Percentiles rank a stretch among this genome's conserved stretches.
Conservation (phyloP, 177 flowering plant genomes). For the Vitis hybrid region DNA sequence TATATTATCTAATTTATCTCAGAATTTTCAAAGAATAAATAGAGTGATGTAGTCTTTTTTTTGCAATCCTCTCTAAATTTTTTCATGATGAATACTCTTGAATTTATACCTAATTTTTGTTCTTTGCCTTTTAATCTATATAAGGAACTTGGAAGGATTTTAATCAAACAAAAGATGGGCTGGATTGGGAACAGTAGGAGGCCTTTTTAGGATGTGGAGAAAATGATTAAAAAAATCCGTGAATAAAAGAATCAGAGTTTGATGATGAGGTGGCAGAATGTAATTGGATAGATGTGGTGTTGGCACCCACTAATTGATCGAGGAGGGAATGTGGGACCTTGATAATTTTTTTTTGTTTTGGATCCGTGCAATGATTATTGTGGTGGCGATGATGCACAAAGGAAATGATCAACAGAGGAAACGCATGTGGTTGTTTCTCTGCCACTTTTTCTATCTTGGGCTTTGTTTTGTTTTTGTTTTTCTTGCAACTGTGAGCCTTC, state of each 20-base stretch:
- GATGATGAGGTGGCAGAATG: slow-evolving; percentile 4
- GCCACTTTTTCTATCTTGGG: slow-evolving; percentile 18
- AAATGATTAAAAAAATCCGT: not conserved
- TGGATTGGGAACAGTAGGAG: no score
- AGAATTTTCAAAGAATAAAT: no score
- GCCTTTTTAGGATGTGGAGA: no score
- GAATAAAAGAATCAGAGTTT: not conserved
- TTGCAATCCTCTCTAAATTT: no score
- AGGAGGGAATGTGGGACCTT: slow-evolving; percentile 11
- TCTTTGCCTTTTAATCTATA: not conserved
- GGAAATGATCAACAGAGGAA: slow-evolving; percentile 20
- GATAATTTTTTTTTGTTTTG: slow-evolving; percentile 7
- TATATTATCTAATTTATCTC: no score
- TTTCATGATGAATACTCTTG: no score
- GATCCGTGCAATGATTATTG: slow-evolving; percentile 32
- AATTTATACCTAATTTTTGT: no score
- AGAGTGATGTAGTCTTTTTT: no score
- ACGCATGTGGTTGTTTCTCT: slow-evolving; percentile 30
- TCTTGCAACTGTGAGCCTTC: slow-evolving; percentile 14
- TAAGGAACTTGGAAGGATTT: not conserved
- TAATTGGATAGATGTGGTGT: slow-evolving; percentile 12
- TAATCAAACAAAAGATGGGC: no score
- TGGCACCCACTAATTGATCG: slow-evolving; percentile 22
- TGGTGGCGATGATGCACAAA: slow-evolving; percentile 24
- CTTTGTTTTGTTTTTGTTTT: slow-evolving; percentile 23